phyloP scores from a whole-genome alignment of 345 rosid species.

The Microcos paniculata region DNA sequence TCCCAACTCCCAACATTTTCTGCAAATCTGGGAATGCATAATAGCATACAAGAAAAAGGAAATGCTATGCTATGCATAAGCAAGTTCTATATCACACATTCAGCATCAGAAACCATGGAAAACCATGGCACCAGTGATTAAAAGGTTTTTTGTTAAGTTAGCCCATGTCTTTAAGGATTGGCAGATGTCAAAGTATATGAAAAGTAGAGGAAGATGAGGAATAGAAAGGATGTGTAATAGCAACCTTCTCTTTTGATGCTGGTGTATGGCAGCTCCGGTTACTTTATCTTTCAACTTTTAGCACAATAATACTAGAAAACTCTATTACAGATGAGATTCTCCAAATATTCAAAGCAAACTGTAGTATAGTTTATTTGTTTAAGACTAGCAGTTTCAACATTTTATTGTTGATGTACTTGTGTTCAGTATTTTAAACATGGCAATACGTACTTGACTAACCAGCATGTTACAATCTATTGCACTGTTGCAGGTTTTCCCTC shows the following conservation, averaged over 20 bases:
- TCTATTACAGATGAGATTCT: neutral
- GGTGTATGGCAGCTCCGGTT: neutral
- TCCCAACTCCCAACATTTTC: neutral
- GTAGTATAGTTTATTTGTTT: neutral
- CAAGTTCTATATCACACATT: neutral
- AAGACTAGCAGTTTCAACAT: neutral
- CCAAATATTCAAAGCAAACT: neutral
- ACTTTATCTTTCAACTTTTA: neutral
- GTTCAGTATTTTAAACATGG: neutral
- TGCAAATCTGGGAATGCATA: neutral
- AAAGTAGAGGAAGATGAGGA: neutral
- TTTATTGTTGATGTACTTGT: neutral
- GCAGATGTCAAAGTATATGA: neutral
- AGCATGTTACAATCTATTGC: slow-evolving; percentile 8
- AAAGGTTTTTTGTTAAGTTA: neutral
- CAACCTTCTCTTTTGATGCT: neutral
- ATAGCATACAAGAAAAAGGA: neutral
- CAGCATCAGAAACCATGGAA: too few relatives aligned
- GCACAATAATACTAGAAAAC: neutral
- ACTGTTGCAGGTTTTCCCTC: slow-evolving; percentile 59
- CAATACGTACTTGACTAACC: slow-evolving; percentile 1
- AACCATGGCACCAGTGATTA: neutral
- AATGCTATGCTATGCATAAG: neutral
- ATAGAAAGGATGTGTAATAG: neutral
- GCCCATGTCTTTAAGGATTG: slow-evolving; percentile 1